Conservation (phyloP, 2,329 filamentous ascomycete genomes). For the Chrysosporium keratinophilum region DNA sequence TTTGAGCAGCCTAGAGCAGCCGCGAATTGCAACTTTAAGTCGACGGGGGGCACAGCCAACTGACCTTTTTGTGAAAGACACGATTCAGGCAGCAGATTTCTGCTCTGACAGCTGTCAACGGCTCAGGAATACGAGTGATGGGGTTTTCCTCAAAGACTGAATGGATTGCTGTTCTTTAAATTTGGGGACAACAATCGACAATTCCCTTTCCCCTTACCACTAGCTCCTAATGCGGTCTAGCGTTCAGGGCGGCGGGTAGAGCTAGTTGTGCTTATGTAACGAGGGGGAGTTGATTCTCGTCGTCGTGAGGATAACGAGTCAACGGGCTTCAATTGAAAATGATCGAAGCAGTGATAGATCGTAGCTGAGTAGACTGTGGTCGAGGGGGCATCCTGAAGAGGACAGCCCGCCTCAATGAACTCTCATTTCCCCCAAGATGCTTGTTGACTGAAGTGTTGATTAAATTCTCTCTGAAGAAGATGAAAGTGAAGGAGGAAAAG, state of each 20-base stretch:
- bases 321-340: background rate
- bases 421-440: background rate
- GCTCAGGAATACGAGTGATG: background rate
- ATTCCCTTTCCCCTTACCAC: background rate
- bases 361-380: background rate
- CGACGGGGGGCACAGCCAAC: background rate
- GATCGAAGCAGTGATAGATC: background rate
- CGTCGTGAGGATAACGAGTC: no score
- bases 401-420: background rate
- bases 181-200: background rate
- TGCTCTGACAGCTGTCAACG: background rate
- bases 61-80: background rate
- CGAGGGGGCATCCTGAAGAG: background rate
- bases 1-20: background rate
- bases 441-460: background rate
- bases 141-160: background rate
- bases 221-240: background rate
- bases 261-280: slow-evolving; percentile 3
- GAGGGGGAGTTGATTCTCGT: background rate
- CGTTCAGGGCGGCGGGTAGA: background rate
- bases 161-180: background rate
- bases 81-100: background rate
- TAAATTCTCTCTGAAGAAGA: background rate
- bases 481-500: background rate
- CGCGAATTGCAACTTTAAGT: background rate